Evolutionary conservation across 306 rosid species (phyloP).

Genomic region (Hippophae rhamnoides): DNA sequence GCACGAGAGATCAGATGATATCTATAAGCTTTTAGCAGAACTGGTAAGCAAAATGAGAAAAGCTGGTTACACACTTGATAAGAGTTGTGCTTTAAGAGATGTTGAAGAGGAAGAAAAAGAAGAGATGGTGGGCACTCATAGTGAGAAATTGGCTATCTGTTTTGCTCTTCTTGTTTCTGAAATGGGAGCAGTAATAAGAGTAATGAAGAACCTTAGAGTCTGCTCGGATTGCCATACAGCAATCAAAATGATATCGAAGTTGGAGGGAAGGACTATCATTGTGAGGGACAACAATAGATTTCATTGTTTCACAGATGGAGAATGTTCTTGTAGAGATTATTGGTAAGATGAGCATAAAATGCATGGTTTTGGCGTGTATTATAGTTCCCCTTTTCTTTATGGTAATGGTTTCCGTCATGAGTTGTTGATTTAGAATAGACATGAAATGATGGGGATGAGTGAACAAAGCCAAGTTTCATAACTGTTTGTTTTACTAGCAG

Average conservation of each 20-base stretch:
- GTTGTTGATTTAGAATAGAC: too few relatives aligned
- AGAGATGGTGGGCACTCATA: conserved; percentile 41
- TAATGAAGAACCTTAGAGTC: conserved; percentile 32
- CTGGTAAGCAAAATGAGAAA: conserved; percentile 28
- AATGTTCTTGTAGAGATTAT: conserved; percentile 33
- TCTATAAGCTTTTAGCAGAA: conserved; percentile 25
- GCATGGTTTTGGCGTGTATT: too few relatives aligned
- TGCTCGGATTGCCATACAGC: conserved; percentile 36
- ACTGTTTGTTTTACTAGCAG: too few relatives aligned
- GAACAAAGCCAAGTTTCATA: too few relatives aligned
- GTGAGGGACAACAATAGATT: conserved; percentile 35
- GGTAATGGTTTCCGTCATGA: too few relatives aligned
- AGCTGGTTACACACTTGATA: conserved; percentile 29
- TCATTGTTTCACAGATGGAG: conserved; percentile 26
- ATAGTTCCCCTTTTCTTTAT: too few relatives aligned
- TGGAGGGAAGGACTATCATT: conserved; percentile 24
- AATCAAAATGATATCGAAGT: conserved; percentile 27
- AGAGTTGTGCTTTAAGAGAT: conserved; percentile 35
- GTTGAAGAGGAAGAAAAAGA: conserved; percentile 51
- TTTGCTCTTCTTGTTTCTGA: conserved; percentile 35
- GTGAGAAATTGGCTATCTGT: conserved; percentile 46
- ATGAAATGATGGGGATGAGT: too few relatives aligned
- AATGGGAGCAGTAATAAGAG: conserved; percentile 25
- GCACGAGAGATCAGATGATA: conserved; percentile 31
- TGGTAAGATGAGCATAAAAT: conserved; percentile 16